phyloP scores from a whole-genome alignment of 495 filamentous ascomycete genomes.

The Penicillium coprophilum region DNA sequence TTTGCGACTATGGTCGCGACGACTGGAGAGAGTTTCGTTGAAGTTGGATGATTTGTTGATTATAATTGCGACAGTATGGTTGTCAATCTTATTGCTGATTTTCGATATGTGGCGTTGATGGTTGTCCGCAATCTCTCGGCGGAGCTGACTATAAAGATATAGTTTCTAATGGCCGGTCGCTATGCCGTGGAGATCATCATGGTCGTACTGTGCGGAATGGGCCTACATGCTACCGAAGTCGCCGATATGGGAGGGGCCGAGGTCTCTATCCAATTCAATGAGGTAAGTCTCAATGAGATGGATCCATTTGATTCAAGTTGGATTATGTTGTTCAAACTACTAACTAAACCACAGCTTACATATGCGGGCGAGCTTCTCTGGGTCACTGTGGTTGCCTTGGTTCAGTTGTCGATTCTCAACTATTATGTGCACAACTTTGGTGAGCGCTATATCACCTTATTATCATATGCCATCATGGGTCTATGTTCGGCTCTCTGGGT shows the following conservation, averaged over 20 bases:
- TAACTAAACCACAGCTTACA: constrained; percentile 21
- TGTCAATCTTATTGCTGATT: not conserved
- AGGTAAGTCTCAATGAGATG: constrained; percentile 9
- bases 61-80: constrained; percentile 19
- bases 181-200: constrained; percentile 25
- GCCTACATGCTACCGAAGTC: constrained; percentile 21
- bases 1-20: constrained; percentile 26
- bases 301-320: not conserved
- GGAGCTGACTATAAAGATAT: not conserved
- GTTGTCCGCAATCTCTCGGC: not conserved
- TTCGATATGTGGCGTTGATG: not conserved
- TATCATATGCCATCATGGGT: constrained; percentile 14
- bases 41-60: constrained; percentile 26
- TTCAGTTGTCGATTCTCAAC: constrained; percentile 24
- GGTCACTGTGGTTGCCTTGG: constrained; percentile 16
- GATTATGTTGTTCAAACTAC: constrained; percentile 2
- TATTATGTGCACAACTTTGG: constrained; percentile 22
- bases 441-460: constrained; percentile 9
- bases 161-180: constrained; percentile 22
- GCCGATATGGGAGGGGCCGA: constrained; percentile 13
- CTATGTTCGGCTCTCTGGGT: constrained; percentile 20
- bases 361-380: constrained; percentile 25
- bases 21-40: constrained; percentile 10
- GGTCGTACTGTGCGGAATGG: constrained; percentile 24
- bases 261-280: constrained; percentile 16